Evolutionary conservation across 73 alveolate genomes (phyloP).

Genomic region (Diophrys sp.): DNA sequence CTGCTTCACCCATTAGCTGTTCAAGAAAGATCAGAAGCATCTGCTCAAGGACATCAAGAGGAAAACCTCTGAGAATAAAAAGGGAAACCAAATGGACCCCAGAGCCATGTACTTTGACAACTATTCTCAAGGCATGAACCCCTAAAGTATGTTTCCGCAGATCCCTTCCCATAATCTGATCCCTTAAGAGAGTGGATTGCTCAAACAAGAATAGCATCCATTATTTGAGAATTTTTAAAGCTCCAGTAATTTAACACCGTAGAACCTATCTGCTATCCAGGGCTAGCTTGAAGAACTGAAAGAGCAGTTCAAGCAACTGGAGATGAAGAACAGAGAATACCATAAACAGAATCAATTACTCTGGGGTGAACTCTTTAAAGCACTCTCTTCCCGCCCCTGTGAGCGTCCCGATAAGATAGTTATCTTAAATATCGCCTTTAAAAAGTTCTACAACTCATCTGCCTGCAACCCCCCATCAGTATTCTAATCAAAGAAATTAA

Average conservation of each 20-base stretch:
- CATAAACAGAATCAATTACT: background rate
- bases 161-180: too few relatives aligned
- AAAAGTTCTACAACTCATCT: background rate
- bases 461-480: background rate
- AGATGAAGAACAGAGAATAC: background rate
- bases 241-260: too few relatives aligned
- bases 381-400: too few relatives aligned
- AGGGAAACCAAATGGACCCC: background rate
- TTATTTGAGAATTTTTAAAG: too few relatives aligned
- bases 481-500: slow-evolving; percentile 3
- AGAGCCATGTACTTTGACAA: too few relatives aligned
- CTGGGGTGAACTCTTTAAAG: background rate
- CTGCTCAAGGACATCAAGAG: slow-evolving; percentile 49
- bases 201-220: too few relatives aligned
- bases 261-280: too few relatives aligned
- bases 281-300: background rate
- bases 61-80: slow-evolving; percentile 10
- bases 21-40: slow-evolving; percentile 45
- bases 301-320: background rate
- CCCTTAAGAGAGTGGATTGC: too few relatives aligned
- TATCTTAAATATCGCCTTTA: background rate
- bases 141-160: too few relatives aligned
- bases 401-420: background rate
- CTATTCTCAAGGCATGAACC: too few relatives aligned
- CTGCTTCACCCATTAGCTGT: slow-evolving; percentile 54